These are phyloP conservation scores for Pythium brassicae DNA, from an alignment of 352 stramenopile species.

Conservation along the genomic window DNA sequence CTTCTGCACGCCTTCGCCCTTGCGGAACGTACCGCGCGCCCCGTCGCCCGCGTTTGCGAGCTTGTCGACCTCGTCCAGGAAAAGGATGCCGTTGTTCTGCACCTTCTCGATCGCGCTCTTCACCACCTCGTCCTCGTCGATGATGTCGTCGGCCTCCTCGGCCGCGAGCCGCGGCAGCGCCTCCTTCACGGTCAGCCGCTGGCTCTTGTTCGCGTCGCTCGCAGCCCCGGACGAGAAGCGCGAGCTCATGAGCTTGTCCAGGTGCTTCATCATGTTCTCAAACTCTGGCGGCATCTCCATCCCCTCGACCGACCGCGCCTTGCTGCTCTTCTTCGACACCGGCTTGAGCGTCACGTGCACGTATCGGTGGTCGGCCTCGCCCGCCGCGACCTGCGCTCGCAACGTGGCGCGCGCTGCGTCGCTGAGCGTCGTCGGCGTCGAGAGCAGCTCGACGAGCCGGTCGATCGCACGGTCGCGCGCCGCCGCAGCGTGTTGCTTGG, in stretches of 20 bases:
- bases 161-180: conserved; percentile 64
- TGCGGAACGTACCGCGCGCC: conserved; percentile 81
- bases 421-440: conserved; percentile 29
- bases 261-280: conserved; percentile 78
- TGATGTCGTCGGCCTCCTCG: conserved; percentile 67
- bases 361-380: conserved; percentile 42
- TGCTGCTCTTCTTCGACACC: conserved; percentile 25
- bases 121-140: conserved; percentile 75
- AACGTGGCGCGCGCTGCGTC: conserved; percentile 40
- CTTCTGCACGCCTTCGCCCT: conserved; percentile 97
- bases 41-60: conserved; percentile 88
- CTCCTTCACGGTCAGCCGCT: conserved; percentile 72
- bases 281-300: conserved; percentile 83
- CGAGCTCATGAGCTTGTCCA: conserved; percentile 62
- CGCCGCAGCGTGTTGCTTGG: conserved; percentile 86
- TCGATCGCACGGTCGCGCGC: conserved; percentile 89
- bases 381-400: conserved; percentile 55
- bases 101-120: conserved; percentile 82
- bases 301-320: conserved; percentile 36
- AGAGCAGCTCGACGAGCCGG: conserved; percentile 76
- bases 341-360: conserved; percentile 57
- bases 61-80: conserved; percentile 99
- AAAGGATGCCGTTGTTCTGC: conserved; percentile 98
- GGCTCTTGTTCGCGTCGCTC: conserved; percentile 24
- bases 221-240: conserved; percentile 21